These are phyloP conservation scores for Yamadazyma sp. DNA, from an alignment of 805 yeast genomes.

Conservation along the genomic window DNA sequence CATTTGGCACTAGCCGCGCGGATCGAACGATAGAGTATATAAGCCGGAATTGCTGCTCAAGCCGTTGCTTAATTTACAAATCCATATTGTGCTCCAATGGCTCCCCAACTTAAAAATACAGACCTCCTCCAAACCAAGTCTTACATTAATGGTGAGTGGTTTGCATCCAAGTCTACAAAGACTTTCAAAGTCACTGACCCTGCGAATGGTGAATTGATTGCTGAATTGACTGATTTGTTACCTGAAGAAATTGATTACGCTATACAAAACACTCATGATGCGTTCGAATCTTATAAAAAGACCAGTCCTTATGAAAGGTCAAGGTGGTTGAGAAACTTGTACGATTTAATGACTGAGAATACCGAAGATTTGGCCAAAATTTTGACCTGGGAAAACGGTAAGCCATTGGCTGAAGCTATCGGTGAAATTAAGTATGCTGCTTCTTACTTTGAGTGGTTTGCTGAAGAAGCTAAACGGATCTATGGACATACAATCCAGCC, in stretches of 20 bases:
- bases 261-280: conserved; percentile 46
- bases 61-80: background rate
- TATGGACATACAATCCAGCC: conserved; percentile 62
- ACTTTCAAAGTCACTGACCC: conserved; percentile 41
- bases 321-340: conserved; percentile 49
- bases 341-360: conserved; percentile 53
- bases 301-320: conserved; percentile 53
- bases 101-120: conserved; percentile 29
- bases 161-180: conserved; percentile 34
- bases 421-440: conserved; percentile 63
- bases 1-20: conserved; percentile 13
- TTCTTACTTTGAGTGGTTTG: conserved; percentile 44
- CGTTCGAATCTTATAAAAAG: conserved; percentile 46
- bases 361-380: conserved; percentile 56
- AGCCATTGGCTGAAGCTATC: conserved; percentile 50
- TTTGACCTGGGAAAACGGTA: conserved; percentile 62
- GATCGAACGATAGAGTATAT: too few relatives aligned
- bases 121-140: conserved; percentile 33
- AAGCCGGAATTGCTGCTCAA: background rate
- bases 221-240: conserved; percentile 45
- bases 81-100: conserved; percentile 7
- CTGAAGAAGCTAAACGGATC: conserved; percentile 56
- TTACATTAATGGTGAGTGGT: conserved; percentile 41
- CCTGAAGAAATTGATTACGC: conserved; percentile 45
- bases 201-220: conserved; percentile 37